Base-by-base conservation (phyloP, 148 eudicot genomes). In the Cornus kousa region DNA sequence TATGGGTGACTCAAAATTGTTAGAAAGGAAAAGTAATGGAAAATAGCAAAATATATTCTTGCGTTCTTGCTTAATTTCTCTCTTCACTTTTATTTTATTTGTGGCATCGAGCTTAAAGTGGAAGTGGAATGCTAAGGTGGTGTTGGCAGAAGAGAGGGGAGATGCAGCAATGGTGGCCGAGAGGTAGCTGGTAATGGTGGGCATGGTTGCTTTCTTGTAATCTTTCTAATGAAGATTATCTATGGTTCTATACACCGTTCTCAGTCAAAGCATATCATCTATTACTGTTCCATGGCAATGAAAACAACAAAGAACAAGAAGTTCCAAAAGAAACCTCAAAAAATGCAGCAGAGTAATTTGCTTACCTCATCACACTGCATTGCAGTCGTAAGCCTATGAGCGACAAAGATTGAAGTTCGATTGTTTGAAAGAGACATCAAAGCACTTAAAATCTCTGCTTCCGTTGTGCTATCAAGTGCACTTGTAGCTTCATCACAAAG, bases 401-500 rank as follows among this genome's bases (percentile, higher is more conserved):
- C 99, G 71, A 95, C 85, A 79, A 95, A 95, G 71, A 93, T 83
- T 59, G 98, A 86, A 55, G 99, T 95, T 53, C 97, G 91, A 75
- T 93, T 92, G 80, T 82, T 84, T 6, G 99, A 90, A n/a, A 95
- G 90, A 59, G 90, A 87, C 83, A 86, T 93, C 87, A 95, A 77
- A n/a, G 99, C 93, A 80, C 82, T 87, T 78, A 93, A 79, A 68
- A 95, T 93, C 80, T 93, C 99, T 79, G 99, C 94, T 82, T 95
- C 97, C 48, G 99, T 95, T 73, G 99, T 90, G 83, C 98, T 93
- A 78, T 95, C 99, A 68, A 95, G 97, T 3, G 99, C 99, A 83
- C 99, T 95, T 74, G 99, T 95, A 73, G 99, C 99, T 84, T 95
- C 99, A 80, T 95, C 99, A 78, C 97, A 95, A 62, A 95, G 93